Conservation (phyloP, 2,329 filamentous ascomycete genomes). For the Cytospora piceicola region DNA sequence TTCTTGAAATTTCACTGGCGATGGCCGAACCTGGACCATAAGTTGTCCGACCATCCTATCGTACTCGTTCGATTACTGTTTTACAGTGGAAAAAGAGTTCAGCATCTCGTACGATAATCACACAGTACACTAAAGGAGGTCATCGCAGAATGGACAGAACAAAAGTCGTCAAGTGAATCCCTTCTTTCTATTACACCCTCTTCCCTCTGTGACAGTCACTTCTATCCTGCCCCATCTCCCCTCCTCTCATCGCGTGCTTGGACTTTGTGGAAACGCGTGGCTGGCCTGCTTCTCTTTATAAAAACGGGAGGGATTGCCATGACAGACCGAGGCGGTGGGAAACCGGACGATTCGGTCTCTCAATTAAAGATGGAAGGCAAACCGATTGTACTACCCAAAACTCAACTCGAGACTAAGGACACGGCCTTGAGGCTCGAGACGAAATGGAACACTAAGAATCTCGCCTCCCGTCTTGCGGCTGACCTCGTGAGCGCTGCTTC, state of each 20-base stretch:
- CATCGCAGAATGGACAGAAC: conserved; percentile 27
- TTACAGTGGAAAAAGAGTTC: background rate
- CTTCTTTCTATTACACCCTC: conserved; percentile 2
- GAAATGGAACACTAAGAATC: conserved; percentile 75
- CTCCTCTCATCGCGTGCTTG: background rate
- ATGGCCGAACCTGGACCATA: conserved; percentile 50
- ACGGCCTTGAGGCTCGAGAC: conserved; percentile 5
- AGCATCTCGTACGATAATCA: background rate
- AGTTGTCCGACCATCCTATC: background rate
- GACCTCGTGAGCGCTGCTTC: conserved; percentile 71
- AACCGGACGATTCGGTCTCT: conserved; percentile 22
- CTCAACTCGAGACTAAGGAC: conserved; percentile 16
- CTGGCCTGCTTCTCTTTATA: background rate
- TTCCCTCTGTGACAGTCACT: background rate
- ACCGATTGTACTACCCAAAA: conserved; percentile 14
- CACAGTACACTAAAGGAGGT: conserved; percentile 10
- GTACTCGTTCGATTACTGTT: background rate
- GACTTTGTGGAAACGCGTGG: background rate
- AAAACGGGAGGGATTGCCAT: conserved; percentile 7
- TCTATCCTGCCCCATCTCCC: too few relatives aligned
- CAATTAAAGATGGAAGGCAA: conserved; percentile 24
- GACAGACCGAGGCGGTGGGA: conserved; percentile 22
- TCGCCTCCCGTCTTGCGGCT: conserved; percentile 67
- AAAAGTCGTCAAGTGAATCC: conserved; percentile 17
- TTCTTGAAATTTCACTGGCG: background rate